Evolutionary conservation across 306 rosid genomes (phyloP), one percentile per base, ranked within the genome.

Genomic region (Vigna radiata): DNA sequence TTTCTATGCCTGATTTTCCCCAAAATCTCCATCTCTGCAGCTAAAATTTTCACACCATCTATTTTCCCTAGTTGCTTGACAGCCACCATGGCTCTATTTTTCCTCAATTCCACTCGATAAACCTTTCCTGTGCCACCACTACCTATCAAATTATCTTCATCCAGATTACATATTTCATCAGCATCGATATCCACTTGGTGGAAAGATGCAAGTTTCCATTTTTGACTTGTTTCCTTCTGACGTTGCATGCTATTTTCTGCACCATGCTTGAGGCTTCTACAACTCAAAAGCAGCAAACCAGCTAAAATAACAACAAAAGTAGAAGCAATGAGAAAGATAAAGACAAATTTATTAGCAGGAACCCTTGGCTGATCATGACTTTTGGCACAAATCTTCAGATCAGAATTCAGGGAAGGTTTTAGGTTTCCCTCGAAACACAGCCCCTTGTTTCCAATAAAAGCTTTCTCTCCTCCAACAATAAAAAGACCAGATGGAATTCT

Each of bases 81-180:
- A 5, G 99, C 99, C 82, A 96, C 97, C 0, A 78, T 81, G 17
- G 75, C 67, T 0, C 93, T 67, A 14, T 60, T 86, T 77, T 82
- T 88, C 86, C 77, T 89, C 85, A 89, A 76, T 55, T 84, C 91
- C 68, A 91, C 76, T 62, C 99, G 88, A 78, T 92, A 92, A 61
- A 96, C 99, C 77, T 86, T 96, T 73, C 97, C 99, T 0, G 99
- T 89, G 50, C 94, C 88, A 7, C 99, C 99, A 19, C 90, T 89
- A 4, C 99, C 99, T 52, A 96, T 89, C 82, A 96, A 78, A 76
- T 89, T 87, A 62, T 83, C 89, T 81, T 91, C 96, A 63, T 89
- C 81, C 79, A 96, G 83, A 72, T 79, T 78, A 60, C 96, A 83
- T 78, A 96, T 85, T 79, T 96, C 98, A 55, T 91, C 88, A 1